Evolutionary conservation across 129 eudicot species (phyloP), one percentile per base, ranked within the genome.

Genomic region (Heracleum sosnowskyi): DNA sequence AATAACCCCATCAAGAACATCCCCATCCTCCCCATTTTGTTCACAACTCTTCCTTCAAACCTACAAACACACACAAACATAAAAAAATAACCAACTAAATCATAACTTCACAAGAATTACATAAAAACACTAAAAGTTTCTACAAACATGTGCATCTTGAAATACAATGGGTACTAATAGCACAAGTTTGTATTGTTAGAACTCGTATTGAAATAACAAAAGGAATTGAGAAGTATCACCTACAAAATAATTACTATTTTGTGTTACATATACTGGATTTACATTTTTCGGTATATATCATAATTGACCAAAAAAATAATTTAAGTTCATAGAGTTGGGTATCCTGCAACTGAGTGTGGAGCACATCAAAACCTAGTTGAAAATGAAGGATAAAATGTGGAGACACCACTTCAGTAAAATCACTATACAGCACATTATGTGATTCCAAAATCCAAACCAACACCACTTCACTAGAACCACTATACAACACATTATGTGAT

Each of bases 11-110:
- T 37, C 29, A 76, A 36, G 51, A 69, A 41, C 28, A 45, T 13
- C 17, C 77, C 46, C 41, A 40, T 37, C 55, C 69, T 82, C 72
- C 76, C 76, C 89, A 82, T 86, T 76, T 33, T 64, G 1, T 31
- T 42, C 57, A 41, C 36, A 73, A 42, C 16, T n/a, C 46, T 15
- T 73, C 22, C 77, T 74, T 44, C 10, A 74, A 42, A 42, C 49
- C 60, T 74, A 46, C 33, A 74, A 13, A 26, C 49, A n/a, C 68
- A 60, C 68, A 60, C 4, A 55, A 6, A 40, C 15, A 24, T 8
- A 20, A 22, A 39, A 7, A 0, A 34, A 37, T 20, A 4, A 72
- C 29, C 11, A 31, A 0, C 34, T 15, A 40, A n/a, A 34, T n/a
- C 4, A 35, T 7, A 22, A n/a, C 29, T 42, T 41, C 13, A 41